A percentile compares a stretch with the other conserved stretches of the same genome.
Conservation (phyloP, 257 asterid species). For the Echites panduratus region DNA sequence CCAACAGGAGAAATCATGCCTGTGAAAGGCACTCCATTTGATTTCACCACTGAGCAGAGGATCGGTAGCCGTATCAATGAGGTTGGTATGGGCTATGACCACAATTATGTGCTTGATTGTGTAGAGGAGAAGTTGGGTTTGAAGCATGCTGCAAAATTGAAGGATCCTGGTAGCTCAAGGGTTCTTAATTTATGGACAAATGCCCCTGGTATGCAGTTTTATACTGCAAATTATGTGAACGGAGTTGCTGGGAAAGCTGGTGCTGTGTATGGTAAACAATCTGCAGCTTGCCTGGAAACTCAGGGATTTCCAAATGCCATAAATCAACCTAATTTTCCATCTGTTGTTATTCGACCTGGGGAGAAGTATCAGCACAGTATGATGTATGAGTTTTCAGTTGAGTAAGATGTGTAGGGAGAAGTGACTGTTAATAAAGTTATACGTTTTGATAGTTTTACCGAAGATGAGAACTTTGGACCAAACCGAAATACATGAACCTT, state of each 20-base stretch:
- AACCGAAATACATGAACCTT: neutral
- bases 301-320: slow-evolving; percentile 95
- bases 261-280: slow-evolving; percentile 64
- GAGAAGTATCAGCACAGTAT: slow-evolving; percentile 77
- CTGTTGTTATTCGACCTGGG: slow-evolving; percentile 71
- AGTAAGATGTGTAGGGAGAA: slow-evolving; percentile 21
- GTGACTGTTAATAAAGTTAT: slow-evolving; percentile 10
- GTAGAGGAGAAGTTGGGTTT: slow-evolving; percentile 62
- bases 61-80: slow-evolving; percentile 64
- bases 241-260: slow-evolving; percentile 84
- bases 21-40: slow-evolving; percentile 74
- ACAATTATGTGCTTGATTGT: slow-evolving; percentile 75
- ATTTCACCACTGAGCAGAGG: slow-evolving; percentile 65
- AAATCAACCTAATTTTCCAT: slow-evolving; percentile 70
- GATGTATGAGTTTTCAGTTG: slow-evolving; percentile 73
- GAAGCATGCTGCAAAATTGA: slow-evolving; percentile 75
- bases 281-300: slow-evolving; percentile 82
- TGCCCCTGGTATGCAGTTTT: slow-evolving; percentile 97
- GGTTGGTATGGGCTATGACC: slow-evolving; percentile 91
- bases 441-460: neutral
- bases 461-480: neutral
- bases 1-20: slow-evolving; percentile 88
- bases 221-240: slow-evolving; percentile 74
- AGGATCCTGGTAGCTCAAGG: slow-evolving; percentile 75
- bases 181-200: slow-evolving; percentile 79